A percentile compares a stretch with the other conserved stretches of the same genome.
phyloP scores from a whole-genome alignment of 768 basidiomycete species.

The Clitopilus passeckerianus region DNA sequence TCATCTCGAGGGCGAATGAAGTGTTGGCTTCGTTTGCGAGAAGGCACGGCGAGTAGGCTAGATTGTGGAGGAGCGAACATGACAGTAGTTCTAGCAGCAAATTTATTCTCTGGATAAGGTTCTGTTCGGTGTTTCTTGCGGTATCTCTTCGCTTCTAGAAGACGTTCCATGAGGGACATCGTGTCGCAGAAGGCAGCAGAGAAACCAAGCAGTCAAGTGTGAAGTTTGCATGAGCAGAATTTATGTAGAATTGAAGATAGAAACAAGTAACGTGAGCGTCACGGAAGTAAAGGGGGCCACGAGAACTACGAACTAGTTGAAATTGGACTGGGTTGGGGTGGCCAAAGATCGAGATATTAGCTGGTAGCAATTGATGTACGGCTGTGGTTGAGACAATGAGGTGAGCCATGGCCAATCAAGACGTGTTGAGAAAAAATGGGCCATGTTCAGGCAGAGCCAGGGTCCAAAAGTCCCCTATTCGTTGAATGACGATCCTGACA shows the following conservation, averaged over 20 bases:
- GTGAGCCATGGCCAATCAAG: not conserved
- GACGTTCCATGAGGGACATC: slow-evolving; percentile 29
- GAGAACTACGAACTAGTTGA: slow-evolving; percentile 2
- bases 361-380: not conserved
- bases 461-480: not conserved
- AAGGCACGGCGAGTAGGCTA: slow-evolving; percentile 39
- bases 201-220: slow-evolving; percentile 1
- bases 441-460: not conserved
- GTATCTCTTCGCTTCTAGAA: slow-evolving; percentile 32
- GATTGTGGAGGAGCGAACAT: slow-evolving; percentile 26
- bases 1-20: slow-evolving; percentile 40
- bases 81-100: slow-evolving; percentile 37
- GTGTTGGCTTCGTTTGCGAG: slow-evolving; percentile 45
- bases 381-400: not conserved
- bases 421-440: not conserved
- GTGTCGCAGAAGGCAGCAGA: slow-evolving; percentile 6
- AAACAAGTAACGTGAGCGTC: slow-evolving; percentile 2
- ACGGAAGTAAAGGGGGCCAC: not conserved
- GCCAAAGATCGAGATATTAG: slow-evolving; percentile 7
- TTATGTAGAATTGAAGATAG: slow-evolving; percentile 4
- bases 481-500: slow-evolving; percentile 2
- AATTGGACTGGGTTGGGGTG: slow-evolving; percentile 11
- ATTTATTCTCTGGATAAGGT: slow-evolving; percentile 34
- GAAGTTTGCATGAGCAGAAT: too few relatives aligned
- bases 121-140: slow-evolving; percentile 40